Conservation (phyloP, 208 protist species). For the Porcisia hertigi region DNA sequence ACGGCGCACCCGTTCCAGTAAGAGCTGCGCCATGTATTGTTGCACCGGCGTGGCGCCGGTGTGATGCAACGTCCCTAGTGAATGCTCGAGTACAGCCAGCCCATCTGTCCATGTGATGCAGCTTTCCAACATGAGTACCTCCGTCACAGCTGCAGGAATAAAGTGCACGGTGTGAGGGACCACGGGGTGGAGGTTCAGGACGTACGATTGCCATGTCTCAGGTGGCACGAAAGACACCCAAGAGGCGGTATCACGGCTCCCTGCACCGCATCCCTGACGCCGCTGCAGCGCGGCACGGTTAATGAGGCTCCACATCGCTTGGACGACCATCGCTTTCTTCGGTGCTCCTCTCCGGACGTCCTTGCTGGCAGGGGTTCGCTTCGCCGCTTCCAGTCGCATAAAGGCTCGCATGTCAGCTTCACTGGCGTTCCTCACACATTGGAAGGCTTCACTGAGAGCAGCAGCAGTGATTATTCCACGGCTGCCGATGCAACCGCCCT, state of each 20-base stretch:
- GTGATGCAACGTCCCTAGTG: conserved; percentile 39
- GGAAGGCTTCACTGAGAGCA: conserved; percentile 12
- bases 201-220: neutral
- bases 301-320: neutral
- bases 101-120: conserved; percentile 37
- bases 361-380: conserved; percentile 3
- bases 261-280: conserved; percentile 16
- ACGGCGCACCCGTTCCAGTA: conserved; percentile 31
- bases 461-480: conserved; percentile 5
- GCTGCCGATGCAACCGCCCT: neutral
- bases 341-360: neutral
- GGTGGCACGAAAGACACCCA: conserved; percentile 3
- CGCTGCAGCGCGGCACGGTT: neutral
- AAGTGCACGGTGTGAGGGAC: conserved; percentile 64
- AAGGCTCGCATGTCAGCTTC: conserved; percentile 16
- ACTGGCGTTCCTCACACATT: conserved; percentile 10
- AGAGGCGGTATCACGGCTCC: neutral
- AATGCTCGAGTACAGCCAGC: conserved; percentile 42
- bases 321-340: neutral
- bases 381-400: conserved; percentile 26
- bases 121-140: conserved; percentile 35
- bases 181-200: conserved; percentile 13
- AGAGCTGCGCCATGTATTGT: conserved; percentile 38
- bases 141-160: conserved; percentile 42
- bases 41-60: conserved; percentile 54